Evolutionary conservation across 768 basidiomycete genomes (phyloP), one percentile per base, ranked within the genome.

Genomic region (Tubosaeta sp.): DNA sequence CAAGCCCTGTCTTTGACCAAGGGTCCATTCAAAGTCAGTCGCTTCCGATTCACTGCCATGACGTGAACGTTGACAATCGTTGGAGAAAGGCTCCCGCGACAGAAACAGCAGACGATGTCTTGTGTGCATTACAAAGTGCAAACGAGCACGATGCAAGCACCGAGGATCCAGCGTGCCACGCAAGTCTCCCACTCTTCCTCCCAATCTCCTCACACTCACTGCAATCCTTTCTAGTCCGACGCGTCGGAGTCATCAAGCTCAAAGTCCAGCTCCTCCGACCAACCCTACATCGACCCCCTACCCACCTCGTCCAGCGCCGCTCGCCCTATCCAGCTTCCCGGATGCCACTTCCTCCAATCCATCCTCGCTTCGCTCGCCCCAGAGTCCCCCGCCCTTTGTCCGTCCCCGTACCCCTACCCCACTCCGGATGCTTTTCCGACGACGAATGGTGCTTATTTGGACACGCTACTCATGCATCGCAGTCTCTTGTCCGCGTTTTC

Each of bases 391-490:
- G 69, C 48, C 21, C 69, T 68, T 54, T 70, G 54, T 44, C 67
- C 67, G 0, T 63, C 25, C 6, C 67, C 67, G 1, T 69, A 68
- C 44, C 67, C 67, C 0, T 69, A 69, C 18, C 67, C 67, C 56
- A 49, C 44, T 11, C 49, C 63, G 49, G 65, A 56, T 43, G 59
- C 52, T 8, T 69, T 73, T 52, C 67, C 68, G 58, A 87, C 84
- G 49, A 85, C 84, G 42, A 76, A 78, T 70, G 87, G 86, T 59
- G 86, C 79, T 52, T 90, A 88, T 62, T 78, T 90, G 68, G 87
- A 90, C 62, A 75, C 78, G 46, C 83, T 90, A 59, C 86, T 88
- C 69, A 81, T 82, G 0, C 87, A 90, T 70, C 86, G 87, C 62
- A 81, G 84, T 63, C 79, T 85, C 32, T 73, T 84, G 54, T 72